phyloP scores from a whole-genome alignment of 2,329 filamentous ascomycete genomes.

The Verticillium dahliae region DNA sequence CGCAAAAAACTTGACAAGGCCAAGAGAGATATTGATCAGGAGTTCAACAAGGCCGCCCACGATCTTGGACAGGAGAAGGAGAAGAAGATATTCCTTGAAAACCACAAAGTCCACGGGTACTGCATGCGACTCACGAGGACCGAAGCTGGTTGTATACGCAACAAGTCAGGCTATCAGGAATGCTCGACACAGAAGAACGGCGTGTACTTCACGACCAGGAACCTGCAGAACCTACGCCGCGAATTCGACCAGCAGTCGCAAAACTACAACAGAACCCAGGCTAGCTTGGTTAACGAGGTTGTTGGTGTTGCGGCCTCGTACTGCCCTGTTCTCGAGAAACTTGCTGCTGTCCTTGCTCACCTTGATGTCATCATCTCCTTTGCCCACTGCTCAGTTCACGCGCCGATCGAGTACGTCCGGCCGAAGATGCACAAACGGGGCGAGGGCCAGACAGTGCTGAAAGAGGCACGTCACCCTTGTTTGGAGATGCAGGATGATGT shows the following conservation, averaged over 20 bases:
- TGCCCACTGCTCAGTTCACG: constrained; percentile 87
- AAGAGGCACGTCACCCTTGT: constrained; percentile 90
- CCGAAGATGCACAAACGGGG: constrained; percentile 87
- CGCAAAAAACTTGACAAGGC: constrained; percentile 85
- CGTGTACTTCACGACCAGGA: constrained; percentile 91
- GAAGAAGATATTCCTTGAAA: constrained; percentile 97
- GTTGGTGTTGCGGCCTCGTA: constrained; percentile 92
- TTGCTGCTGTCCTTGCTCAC: constrained; percentile 84
- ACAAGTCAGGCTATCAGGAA: constrained; percentile 84
- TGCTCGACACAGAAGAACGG: constrained; percentile 98
- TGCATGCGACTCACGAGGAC: constrained; percentile 89
- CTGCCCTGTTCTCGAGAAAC: constrained; percentile 81
- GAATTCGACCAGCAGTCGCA: constrained; percentile 92
- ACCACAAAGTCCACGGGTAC: constrained; percentile 92
- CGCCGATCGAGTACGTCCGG: constrained; percentile 83
- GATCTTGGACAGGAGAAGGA: constrained; percentile 90
- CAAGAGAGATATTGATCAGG: constrained; percentile 72
- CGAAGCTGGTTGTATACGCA: constrained; percentile 88
- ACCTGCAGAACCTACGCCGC: constrained; percentile 70
- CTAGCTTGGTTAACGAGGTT: constrained; percentile 84
- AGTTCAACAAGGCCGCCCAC: constrained; percentile 68
- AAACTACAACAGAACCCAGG: constrained; percentile 93
- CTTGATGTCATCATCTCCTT: constrained; percentile 93
- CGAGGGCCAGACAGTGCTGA: constrained; percentile 80
- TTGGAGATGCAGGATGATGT: constrained; percentile 99